phyloP scores from a whole-genome alignment of 1,139 yeast species.

The Geotrichum reessii region DNA sequence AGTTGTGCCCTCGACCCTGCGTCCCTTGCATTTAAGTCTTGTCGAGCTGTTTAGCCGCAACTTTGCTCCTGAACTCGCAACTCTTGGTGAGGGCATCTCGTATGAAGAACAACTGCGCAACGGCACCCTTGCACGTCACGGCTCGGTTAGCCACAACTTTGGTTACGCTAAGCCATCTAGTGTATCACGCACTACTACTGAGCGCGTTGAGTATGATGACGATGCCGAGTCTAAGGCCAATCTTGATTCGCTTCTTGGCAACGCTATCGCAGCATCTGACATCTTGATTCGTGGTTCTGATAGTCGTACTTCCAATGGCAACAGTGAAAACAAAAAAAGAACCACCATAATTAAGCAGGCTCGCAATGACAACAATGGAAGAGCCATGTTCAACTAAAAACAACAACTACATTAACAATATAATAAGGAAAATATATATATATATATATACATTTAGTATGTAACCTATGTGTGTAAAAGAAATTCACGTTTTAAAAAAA shows the following conservation, averaged over 20 bases:
- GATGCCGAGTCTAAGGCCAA: constrained; percentile 17
- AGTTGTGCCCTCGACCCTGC: constrained; percentile 54
- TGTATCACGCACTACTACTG: constrained; percentile 4
- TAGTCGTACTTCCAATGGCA: constrained; percentile 9
- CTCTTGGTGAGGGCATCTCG: constrained; percentile 32
- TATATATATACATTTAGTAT: neutral
- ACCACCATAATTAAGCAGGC: constrained; percentile 12
- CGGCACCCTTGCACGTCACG: constrained; percentile 16
- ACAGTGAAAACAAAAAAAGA: constrained; percentile 12
- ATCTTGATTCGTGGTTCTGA: constrained; percentile 19
- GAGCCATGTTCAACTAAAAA: constrained; percentile 16
- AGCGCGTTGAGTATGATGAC: constrained; percentile 9
- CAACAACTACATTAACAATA: too few relatives aligned
- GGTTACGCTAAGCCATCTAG: constrained; percentile 2
- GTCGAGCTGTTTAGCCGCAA: constrained; percentile 61
- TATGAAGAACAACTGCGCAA: constrained; percentile 19
- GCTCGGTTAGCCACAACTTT: constrained; percentile 13
- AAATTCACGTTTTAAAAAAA: too few relatives aligned
- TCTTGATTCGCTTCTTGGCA: constrained; percentile 18
- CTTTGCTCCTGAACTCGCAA: constrained; percentile 58
- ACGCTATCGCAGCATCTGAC: constrained; percentile 21
- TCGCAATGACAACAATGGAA: constrained; percentile 4
- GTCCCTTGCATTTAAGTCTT: constrained; percentile 60
- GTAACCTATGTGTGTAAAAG: too few relatives aligned
- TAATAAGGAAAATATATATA: neutral